Base-by-base conservation (phyloP, 2,329 filamentous ascomycete genomes). In the Fusarium temperatum region DNA sequence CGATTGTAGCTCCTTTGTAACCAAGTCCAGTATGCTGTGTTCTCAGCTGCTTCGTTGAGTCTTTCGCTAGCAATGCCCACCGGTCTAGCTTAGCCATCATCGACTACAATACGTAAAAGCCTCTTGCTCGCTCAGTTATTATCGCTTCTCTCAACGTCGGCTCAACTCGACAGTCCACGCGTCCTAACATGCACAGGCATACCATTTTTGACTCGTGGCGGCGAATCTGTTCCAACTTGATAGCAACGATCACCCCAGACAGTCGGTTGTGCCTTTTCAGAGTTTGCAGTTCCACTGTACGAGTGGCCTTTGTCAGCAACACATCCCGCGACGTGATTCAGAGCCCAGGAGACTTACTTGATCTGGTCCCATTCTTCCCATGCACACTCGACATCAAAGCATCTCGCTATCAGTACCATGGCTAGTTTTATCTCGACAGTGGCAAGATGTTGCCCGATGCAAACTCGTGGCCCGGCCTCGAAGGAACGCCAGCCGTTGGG, bases 361-460 rank as follows among this genome's bases (percentile, higher is more conserved):
- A 39, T 39, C 45, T 35, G 51, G 38, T 75, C 73, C 70, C 74
- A 75, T 39, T 76, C 59, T 18, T 74, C 73, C 70, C 73, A 75
- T 11, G 64, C 68, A 28, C 60, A 64, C 39, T 76, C 64, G 28
- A 75, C 26, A 45, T 75, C 73, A 36, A 74, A 75, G 11, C 67
- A 69, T 50, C 73, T 73, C 20, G 32, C 70, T n/a, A 65, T 39
- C 6, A 76, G 48, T 6, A 51, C 59, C 45, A 66, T 45, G 12
- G 50, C 51, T n/a, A 75, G 17, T 30, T 72, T 75, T 15, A 75
- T 56, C 41, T 75, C 73, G 17, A 87, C 82, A 78, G 88, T 83
- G 6, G 86, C 89, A 50, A 91, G 80, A 68, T 88, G 53, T 78
- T 90, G 86, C 0, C 89, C 89, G 39, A 91, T 85, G 68, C 89